Evolutionary conservation across 345 rosid genomes (phyloP).

Genomic region (Litchi chinensis): DNA sequence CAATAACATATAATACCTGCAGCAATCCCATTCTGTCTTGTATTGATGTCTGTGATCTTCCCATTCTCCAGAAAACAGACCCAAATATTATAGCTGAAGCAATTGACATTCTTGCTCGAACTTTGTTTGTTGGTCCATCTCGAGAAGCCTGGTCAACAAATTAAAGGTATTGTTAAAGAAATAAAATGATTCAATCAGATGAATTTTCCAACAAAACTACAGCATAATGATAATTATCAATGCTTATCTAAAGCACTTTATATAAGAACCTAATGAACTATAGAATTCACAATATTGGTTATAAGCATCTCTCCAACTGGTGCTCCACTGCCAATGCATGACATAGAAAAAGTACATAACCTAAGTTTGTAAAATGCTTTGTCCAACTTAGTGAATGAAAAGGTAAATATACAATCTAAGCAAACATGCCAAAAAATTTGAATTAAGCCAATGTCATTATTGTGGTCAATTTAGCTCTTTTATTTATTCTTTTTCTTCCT

Average conservation of each 20-base stretch:
- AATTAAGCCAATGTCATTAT: neutral
- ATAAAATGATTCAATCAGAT: conserved; percentile 17
- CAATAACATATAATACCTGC: conserved; percentile 54
- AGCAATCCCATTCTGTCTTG: conserved; percentile 98
- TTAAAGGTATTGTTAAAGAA: conserved; percentile 22
- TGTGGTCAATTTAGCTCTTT: neutral
- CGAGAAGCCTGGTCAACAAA: conserved; percentile 74
- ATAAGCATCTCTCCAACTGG: neutral
- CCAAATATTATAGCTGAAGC: conserved; percentile 99
- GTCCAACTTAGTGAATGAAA: conserved; percentile 6
- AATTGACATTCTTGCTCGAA: conserved; percentile 93
- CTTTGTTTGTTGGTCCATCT: conserved; percentile 98
- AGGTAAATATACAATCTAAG: conserved; percentile 1
- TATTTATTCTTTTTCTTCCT: neutral
- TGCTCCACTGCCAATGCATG: conserved; percentile 12
- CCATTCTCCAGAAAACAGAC: conserved; percentile 98
- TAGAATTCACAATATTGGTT: conserved; percentile 8
- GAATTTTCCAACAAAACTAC: conserved; percentile 1
- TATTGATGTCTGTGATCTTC: conserved; percentile 90
- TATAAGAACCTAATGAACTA: neutral
- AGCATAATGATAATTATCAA: conserved; percentile 8
- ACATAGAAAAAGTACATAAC: conserved; percentile 6
- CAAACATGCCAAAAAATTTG: neutral
- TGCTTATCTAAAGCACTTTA: conserved; percentile 7
- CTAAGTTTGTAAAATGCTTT: conserved; percentile 1